phyloP scores from a whole-genome alignment of 345 rosid genomes.

The Citropsis articulata region DNA sequence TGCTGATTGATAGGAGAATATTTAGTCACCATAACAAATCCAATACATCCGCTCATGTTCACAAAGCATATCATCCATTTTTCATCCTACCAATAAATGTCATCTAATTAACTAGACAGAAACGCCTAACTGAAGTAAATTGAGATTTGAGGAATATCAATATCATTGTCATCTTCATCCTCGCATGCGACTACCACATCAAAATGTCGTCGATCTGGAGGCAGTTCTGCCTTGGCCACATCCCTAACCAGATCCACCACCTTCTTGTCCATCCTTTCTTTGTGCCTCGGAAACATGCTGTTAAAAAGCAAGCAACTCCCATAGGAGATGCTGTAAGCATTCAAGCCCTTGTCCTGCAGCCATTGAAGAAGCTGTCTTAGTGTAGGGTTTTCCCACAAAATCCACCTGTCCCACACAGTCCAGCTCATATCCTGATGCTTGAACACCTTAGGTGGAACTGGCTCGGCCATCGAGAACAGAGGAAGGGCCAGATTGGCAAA shows the following conservation, averaged over 20 bases:
- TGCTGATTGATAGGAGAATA: not conserved
- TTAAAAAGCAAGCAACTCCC: slow-evolving; percentile 87
- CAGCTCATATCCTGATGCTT: slow-evolving; percentile 82
- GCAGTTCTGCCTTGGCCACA: slow-evolving; percentile 73
- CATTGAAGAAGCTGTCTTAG: slow-evolving; percentile 74
- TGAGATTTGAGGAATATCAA: slow-evolving; percentile 81
- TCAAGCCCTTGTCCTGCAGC: slow-evolving; percentile 74
- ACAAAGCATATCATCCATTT: not conserved
- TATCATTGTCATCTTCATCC: slow-evolving; percentile 83
- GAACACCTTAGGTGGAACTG: slow-evolving; percentile 77
- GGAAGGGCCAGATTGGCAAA: slow-evolving; percentile 76
- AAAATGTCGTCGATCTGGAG: slow-evolving; percentile 61
- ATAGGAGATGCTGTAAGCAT: slow-evolving; percentile 79
- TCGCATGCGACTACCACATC: slow-evolving; percentile 86
- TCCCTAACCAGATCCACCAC: slow-evolving; percentile 78
- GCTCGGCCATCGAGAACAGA: slow-evolving; percentile 73
- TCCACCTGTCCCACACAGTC: slow-evolving; percentile 98
- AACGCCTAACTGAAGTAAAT: slow-evolving; percentile 41
- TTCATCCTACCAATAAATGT: not conserved
- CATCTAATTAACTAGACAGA: not conserved
- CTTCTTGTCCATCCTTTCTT: slow-evolving; percentile 84
- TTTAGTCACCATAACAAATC: not conserved
- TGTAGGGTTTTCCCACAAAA: slow-evolving; percentile 62
- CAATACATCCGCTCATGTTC: not conserved
- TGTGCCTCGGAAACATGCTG: slow-evolving; percentile 77